Percentiles rank a stretch among this genome's conserved stretches.
These are phyloP conservation scores for Diaporthe humulicola DNA, from an alignment of 2,329 filamentous ascomycete species.

Conservation along the genomic window DNA sequence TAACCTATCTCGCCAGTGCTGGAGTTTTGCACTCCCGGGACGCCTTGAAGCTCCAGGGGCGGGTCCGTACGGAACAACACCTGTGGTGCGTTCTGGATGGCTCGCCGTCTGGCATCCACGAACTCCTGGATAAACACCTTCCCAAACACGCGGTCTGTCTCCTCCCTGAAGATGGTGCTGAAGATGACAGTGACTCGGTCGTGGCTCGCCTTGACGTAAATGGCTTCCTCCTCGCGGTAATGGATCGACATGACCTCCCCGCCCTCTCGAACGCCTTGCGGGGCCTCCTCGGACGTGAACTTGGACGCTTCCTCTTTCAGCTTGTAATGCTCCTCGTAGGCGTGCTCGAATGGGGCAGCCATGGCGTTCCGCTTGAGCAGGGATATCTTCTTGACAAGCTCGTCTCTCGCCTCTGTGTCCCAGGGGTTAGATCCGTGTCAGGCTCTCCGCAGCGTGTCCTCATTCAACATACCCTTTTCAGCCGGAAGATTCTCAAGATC, in stretches of 20 bases:
- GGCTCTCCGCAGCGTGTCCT: neutral
- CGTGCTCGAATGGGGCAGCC: constrained; percentile 98
- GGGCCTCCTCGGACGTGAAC: constrained; percentile 93
- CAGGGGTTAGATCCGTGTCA: constrained; percentile 9
- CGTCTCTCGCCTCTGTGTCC: constrained; percentile 81
- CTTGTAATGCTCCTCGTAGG: constrained; percentile 91
- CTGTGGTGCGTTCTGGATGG: constrained; percentile 98
- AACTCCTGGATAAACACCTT: constrained; percentile 99
- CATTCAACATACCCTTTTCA: constrained; percentile 73
- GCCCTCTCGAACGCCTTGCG: constrained; percentile 89
- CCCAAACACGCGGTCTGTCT: constrained; percentile 96
- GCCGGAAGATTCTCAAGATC: constrained; percentile 90
- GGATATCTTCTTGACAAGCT: constrained; percentile 87
- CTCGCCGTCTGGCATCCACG: constrained; percentile 92
- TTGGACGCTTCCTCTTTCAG: constrained; percentile 90
- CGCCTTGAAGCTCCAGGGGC: constrained; percentile 88
- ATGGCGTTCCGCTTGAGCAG: constrained; percentile 98
- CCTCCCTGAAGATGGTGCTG: constrained; percentile 97
- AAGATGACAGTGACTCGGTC: constrained; percentile 99
- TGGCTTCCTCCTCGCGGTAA: constrained; percentile 98
- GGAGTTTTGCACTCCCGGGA: constrained; percentile 83
- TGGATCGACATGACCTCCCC: constrained; percentile 96
- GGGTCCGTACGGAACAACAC: constrained; percentile 96
- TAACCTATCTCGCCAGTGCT: constrained; percentile 92
- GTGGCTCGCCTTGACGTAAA: constrained; percentile 97